Evolutionary conservation across 1,139 yeast genomes (phyloP).

Genomic region (Kurtzmaniella quercitrusa): DNA sequence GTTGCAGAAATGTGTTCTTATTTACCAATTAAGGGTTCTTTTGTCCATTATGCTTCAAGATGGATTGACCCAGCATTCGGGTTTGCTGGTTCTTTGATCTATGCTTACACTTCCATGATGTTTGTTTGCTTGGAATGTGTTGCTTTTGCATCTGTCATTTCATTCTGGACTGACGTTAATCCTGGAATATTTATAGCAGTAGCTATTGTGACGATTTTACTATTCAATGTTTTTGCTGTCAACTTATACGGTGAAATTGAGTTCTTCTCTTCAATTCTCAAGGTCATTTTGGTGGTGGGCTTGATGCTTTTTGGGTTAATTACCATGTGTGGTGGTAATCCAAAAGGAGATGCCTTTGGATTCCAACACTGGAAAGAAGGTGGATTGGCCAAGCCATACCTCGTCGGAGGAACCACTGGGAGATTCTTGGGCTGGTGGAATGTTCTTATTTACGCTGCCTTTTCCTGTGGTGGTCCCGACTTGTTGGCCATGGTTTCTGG

Average conservation of each 20-base stretch:
- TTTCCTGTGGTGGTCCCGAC: slow-evolving; percentile 43
- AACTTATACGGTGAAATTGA: slow-evolving; percentile 41
- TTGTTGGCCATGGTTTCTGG: slow-evolving; percentile 30
- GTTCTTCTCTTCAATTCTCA: slow-evolving; percentile 32
- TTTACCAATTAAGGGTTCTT: slow-evolving; percentile 36
- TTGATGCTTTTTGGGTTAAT: slow-evolving; percentile 36
- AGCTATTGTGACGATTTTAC: slow-evolving; percentile 22
- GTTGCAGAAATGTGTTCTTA: slow-evolving; percentile 40
- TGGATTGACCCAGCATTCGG: slow-evolving; percentile 40
- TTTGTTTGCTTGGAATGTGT: slow-evolving; percentile 34
- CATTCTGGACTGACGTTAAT: slow-evolving; percentile 37
- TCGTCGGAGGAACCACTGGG: slow-evolving; percentile 30
- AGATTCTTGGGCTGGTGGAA: slow-evolving; percentile 34
- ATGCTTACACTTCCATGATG: slow-evolving; percentile 34
- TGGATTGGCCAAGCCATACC: slow-evolving; percentile 29
- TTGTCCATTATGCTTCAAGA: slow-evolving; percentile 33
- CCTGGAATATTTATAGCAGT: slow-evolving; percentile 36
- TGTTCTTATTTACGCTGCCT: slow-evolving; percentile 34
- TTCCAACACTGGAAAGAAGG: slow-evolving; percentile 34
- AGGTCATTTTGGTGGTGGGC: slow-evolving; percentile 36
- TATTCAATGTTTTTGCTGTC: slow-evolving; percentile 32
- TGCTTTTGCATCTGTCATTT: slow-evolving; percentile 31
- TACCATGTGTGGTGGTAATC: slow-evolving; percentile 40
- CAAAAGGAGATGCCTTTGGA: slow-evolving; percentile 33
- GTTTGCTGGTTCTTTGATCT: slow-evolving; percentile 33